Base-by-base conservation (phyloP, 805 yeast species). In the Saccharomycopsis selenospora region DNA sequence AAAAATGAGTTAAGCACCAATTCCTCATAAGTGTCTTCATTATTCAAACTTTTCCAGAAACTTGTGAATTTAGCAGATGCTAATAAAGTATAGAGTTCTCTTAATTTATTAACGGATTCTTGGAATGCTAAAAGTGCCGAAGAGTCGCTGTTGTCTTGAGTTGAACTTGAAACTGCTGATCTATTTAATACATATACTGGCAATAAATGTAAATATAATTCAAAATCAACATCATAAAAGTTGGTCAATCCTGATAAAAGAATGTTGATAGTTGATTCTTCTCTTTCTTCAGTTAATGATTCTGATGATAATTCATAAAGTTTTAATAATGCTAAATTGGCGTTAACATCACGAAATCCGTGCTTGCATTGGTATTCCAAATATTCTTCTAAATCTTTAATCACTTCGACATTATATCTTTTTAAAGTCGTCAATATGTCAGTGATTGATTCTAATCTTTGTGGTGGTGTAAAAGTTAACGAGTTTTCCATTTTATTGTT, bases 241-340 rank as follows among this genome's bases (percentile, higher is more conserved):
- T 64, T 64, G 45, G 67, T 59, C 44, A 73, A 59, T 5, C 76
- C 72, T 53, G 69, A 66, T 43, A 68, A 54, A 23, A 73, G 63
- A 27, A 68, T 59, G 52, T 67, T 67, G 17, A 69, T 51, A 13
- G 72, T 66, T 24, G 62, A 55, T 14, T 66, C 66, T 53, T 66
- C 67, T 52, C 72, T 70, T 50, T 66, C 67, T 23, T 59, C 54
- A 10, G 65, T 57, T 26, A 53, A 50, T 23, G 62, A 55, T 25
- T 64, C 67, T 22, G 68, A 67, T 42, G 64, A 61, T 23, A 66
- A 56, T 49, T 64, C 68, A 45, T 66, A 72, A 43, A 73, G 62
- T 49, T 73, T 73, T 52, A 73, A 60, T 20, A 73, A 61, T 0
- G 77, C 77, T 57, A 72, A 56, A 56, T 71, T 72, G 51, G 77